A percentile compares a stretch with the other conserved stretches of the same genome.
phyloP scores from a whole-genome alignment of 345 rosid species.

The Salix suchowensis region DNA sequence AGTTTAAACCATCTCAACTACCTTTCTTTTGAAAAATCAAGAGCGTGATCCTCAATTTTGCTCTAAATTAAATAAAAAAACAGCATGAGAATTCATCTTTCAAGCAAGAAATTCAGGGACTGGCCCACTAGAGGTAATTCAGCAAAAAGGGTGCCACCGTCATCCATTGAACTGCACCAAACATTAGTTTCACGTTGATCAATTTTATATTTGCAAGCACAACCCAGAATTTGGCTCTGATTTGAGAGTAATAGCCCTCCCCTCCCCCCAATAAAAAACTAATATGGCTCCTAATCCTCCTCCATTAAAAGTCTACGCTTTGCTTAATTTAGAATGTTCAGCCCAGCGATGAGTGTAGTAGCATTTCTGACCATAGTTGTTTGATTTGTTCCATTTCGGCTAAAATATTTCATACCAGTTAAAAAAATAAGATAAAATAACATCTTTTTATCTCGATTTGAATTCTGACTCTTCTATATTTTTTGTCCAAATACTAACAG shows the following conservation, averaged over 20 bases:
- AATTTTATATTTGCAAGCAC: background rate
- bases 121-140: background rate
- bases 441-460: rapidly evolving
- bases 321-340: too few relatives aligned
- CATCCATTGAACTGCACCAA: background rate
- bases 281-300: too few relatives aligned
- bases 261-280: too few relatives aligned
- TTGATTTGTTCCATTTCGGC: rapidly evolving
- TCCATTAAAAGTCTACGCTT: too few relatives aligned
- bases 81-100: background rate
- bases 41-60: background rate
- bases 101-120: background rate
- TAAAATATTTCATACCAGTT: rapidly evolving
- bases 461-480: rapidly evolving
- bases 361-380: too few relatives aligned
- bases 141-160: background rate
- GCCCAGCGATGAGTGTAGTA: too few relatives aligned
- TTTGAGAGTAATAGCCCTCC: too few relatives aligned
- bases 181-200: background rate
- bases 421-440: too few relatives aligned
- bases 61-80: background rate
- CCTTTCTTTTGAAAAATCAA: background rate
- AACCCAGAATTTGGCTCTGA: too few relatives aligned
- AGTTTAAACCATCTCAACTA: background rate
- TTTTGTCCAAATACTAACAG: rapidly evolving